Conservation (phyloP, 192 early-diverging fungal genomes). For the Entomortierella chlamydospora region DNA sequence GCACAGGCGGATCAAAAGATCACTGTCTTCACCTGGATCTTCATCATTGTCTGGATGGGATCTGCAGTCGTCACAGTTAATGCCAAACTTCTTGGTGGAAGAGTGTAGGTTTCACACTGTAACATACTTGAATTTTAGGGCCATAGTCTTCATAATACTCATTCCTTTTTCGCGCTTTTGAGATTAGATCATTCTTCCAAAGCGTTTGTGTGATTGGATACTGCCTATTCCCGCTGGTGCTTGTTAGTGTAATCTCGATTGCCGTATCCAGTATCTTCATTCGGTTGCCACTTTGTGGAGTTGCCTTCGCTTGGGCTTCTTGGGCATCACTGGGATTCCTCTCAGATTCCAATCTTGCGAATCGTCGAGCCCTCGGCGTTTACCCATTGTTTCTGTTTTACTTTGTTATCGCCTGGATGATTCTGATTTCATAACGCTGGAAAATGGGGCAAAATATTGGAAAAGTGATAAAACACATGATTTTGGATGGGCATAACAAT, state of each 20-base stretch:
- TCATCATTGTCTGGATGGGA: constrained; percentile 96
- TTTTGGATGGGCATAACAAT: not conserved
- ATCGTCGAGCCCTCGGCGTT: constrained; percentile 87
- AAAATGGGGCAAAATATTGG: constrained; percentile 2
- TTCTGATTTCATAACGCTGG: constrained; percentile 74
- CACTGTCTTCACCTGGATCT: constrained; percentile 90
- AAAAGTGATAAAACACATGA: not conserved
- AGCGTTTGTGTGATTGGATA: constrained; percentile 97
- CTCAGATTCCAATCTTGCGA: constrained; percentile 85
- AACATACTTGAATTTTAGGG: not conserved
- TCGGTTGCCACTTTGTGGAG: constrained; percentile 76
- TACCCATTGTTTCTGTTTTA: constrained; percentile 98
- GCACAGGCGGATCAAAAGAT: constrained; percentile 86
- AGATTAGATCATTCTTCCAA: constrained; percentile 92
- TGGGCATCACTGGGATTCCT: constrained; percentile 97
- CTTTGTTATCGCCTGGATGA: constrained; percentile 95
- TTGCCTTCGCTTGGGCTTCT: constrained; percentile 89
- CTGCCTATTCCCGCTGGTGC: constrained; percentile 93
- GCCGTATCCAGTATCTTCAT: constrained; percentile 75
- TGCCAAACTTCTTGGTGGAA: constrained; percentile 93
- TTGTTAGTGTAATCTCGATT: constrained; percentile 79
- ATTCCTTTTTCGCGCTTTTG: constrained; percentile 12
- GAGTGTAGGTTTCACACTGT: constrained; percentile 67
- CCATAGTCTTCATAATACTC: not conserved
- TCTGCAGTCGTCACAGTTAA: constrained; percentile 95